phyloP scores from a whole-genome alignment of 192 early-diverging fungal genomes.

The Umbelopsis isabellina region DNA sequence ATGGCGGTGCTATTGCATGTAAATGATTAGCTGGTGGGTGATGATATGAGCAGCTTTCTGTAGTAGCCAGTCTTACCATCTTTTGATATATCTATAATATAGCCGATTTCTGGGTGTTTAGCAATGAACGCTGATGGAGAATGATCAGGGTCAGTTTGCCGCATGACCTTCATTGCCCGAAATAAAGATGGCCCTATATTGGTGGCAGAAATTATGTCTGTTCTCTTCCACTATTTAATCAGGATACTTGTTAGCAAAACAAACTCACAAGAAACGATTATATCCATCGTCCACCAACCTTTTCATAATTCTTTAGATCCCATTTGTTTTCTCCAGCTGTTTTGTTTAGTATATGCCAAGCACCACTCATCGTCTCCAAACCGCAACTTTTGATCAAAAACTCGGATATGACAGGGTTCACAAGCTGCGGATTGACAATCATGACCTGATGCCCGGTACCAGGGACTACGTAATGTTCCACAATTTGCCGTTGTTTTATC shows the following conservation, averaged over 20 bases:
- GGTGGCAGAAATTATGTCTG: conserved; percentile 46
- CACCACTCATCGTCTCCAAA: conserved; percentile 48
- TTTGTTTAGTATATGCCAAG: conserved; percentile 56
- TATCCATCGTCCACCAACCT: conserved; percentile 37
- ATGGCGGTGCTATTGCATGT: conserved; percentile 40
- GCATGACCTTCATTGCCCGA: conserved; percentile 61
- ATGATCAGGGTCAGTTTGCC: conserved; percentile 57
- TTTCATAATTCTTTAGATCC: conserved; percentile 64
- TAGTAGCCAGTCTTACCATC: conserved; percentile 24
- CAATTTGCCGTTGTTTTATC: background rate
- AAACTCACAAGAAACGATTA: background rate
- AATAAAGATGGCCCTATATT: conserved; percentile 45
- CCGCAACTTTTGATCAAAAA: conserved; percentile 59
- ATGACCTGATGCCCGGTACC: conserved; percentile 53
- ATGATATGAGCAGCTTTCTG: background rate
- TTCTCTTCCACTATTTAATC: conserved; percentile 48
- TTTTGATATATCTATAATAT: conserved; percentile 57
- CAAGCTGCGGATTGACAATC: conserved; percentile 52
- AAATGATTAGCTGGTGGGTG: background rate
- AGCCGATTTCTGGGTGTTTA: conserved; percentile 52
- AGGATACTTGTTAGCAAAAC: background rate
- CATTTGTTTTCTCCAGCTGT: conserved; percentile 59
- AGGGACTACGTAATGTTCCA: conserved; percentile 45
- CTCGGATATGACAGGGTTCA: conserved; percentile 55
- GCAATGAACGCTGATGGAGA: conserved; percentile 54